Percentiles rank a stretch among this genome's conserved stretches.
Evolutionary conservation across 805 yeast genomes (phyloP).

Genomic region (Kodamaea nitidulidarum): DNA sequence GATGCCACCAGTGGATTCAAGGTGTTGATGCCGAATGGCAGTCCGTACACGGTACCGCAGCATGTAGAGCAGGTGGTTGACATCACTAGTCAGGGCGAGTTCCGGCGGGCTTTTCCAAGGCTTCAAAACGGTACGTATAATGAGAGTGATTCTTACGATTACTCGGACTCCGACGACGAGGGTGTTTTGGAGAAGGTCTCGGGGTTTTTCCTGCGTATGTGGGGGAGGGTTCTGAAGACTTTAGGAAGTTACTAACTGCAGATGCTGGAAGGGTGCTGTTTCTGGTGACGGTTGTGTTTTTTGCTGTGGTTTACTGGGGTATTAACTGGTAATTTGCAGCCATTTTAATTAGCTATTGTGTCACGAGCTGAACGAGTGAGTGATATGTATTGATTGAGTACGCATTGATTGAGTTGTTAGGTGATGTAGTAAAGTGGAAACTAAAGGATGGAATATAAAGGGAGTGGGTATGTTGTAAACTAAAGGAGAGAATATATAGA

Average conservation of each 20-base stretch:
- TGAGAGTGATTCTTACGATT: constrained; percentile 3
- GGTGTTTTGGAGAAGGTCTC: background rate
- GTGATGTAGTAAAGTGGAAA: no score
- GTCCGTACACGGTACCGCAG: constrained; percentile 23
- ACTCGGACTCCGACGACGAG: constrained; percentile 3
- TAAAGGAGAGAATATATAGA: no score
- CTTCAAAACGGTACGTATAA: constrained; percentile 38
- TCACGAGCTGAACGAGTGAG: no score
- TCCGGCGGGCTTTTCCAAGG: constrained; percentile 18
- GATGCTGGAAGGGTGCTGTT: background rate
- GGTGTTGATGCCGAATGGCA: constrained; percentile 44
- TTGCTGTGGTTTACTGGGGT: no score
- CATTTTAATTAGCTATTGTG: no score
- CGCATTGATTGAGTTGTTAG: no score
- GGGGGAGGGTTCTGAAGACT: background rate
- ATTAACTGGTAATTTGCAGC: no score
- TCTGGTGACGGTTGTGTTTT: no score
- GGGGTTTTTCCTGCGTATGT: background rate
- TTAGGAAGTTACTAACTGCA: background rate
- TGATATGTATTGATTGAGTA: no score
- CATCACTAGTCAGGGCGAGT: constrained; percentile 17
- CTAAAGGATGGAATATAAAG: no score
- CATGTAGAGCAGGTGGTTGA: constrained; percentile 17
- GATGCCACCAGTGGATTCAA: constrained; percentile 43
- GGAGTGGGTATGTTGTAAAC: no score